These are phyloP conservation scores for Dactylellina haptotyla DNA, from an alignment of 2,329 filamentous ascomycete genomes.

Conservation along the genomic window DNA sequence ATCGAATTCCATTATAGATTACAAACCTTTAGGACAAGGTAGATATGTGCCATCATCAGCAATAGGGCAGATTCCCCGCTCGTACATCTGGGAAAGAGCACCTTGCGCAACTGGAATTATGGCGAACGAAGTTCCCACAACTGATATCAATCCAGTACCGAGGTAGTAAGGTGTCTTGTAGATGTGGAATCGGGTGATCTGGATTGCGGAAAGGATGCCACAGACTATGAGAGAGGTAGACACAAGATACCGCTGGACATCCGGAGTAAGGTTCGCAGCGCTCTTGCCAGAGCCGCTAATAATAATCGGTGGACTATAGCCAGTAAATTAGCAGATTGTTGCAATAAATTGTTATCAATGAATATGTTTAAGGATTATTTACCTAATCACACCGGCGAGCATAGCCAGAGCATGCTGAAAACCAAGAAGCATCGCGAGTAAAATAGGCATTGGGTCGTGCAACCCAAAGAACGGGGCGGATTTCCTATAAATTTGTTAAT, in stretches of 20 bases:
- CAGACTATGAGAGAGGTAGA: conserved; percentile 75
- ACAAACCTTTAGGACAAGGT: conserved; percentile 32
- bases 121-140: conserved; percentile 76
- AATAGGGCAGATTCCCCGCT: conserved; percentile 71
- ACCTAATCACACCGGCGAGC: conserved; percentile 67
- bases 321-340: conserved; percentile 64
- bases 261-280: conserved; percentile 69
- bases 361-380: background rate
- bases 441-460: conserved; percentile 73
- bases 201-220: conserved; percentile 72
- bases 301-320: conserved; percentile 69
- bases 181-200: conserved; percentile 74
- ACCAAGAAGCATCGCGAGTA: conserved; percentile 73
- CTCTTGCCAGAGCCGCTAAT: conserved; percentile 65
- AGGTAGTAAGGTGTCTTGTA: conserved; percentile 67
- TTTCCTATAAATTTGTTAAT: conserved; percentile 72
- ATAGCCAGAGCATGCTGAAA: conserved; percentile 75
- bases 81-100: conserved; percentile 77
- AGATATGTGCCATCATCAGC: conserved; percentile 37
- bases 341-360: background rate
- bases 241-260: conserved; percentile 72
- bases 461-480: conserved; percentile 77
- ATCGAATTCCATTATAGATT: no score
- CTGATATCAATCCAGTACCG: conserved; percentile 81
- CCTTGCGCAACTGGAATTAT: conserved; percentile 78